Evolutionary conservation across 164 flowering plant genomes (phyloP).

Genomic region (Liriodendron chinense): DNA sequence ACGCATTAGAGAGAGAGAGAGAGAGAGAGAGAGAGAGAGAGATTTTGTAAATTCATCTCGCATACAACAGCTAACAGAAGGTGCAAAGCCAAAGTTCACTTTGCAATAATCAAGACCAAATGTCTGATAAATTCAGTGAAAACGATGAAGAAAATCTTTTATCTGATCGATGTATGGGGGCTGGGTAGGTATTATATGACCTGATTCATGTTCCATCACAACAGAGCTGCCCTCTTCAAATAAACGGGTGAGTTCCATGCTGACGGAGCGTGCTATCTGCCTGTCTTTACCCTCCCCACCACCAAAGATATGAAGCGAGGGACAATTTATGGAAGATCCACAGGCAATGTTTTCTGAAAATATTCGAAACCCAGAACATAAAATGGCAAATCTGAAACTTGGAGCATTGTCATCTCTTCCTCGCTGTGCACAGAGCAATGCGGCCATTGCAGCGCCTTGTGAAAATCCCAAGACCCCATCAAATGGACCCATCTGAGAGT

Average conservation of each 20-base stretch:
- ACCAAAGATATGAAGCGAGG: conserved; percentile 91
- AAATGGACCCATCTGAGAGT: conserved; percentile 66
- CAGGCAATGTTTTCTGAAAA: conserved; percentile 20
- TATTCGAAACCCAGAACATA: conserved; percentile 82
- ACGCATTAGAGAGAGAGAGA: too few relatives aligned
- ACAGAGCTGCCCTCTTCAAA: conserved; percentile 57
- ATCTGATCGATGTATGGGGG: conserved; percentile 67
- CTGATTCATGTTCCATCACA: conserved; percentile 70
- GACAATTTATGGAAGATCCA: conserved; percentile 51
- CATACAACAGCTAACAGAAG: too few relatives aligned
- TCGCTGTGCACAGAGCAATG: conserved; percentile 42
- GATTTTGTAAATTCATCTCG: too few relatives aligned
- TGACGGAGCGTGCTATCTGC: conserved; percentile 57
- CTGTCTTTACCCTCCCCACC: conserved; percentile 59
- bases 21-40: too few relatives aligned
- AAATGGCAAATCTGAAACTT: conserved; percentile 62
- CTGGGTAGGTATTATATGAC: conserved; percentile 87
- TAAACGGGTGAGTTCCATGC: conserved; percentile 54
- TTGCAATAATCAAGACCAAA: neutral
- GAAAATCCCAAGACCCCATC: conserved; percentile 97
- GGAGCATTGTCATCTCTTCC: conserved; percentile 30
- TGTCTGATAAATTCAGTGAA: conserved; percentile 17
- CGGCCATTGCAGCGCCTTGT: conserved; percentile 95
- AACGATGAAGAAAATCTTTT: conserved; percentile 62
- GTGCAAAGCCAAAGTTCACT: too few relatives aligned